Conservation (phyloP, 495 filamentous ascomycete genomes). For the Podospora conica region DNA sequence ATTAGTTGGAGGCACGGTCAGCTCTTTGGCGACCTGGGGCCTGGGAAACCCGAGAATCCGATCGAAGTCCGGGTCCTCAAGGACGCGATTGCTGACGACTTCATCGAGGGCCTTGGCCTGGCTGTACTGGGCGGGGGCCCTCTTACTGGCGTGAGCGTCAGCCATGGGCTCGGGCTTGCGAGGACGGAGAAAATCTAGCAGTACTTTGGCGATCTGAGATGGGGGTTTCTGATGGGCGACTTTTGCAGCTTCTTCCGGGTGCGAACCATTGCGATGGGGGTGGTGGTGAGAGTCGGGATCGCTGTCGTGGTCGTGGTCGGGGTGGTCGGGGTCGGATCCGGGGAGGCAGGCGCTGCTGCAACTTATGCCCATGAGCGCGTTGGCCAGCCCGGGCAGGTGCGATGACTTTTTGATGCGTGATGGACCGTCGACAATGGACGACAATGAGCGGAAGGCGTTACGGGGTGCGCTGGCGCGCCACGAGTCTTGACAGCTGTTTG, state of each 20-base stretch:
- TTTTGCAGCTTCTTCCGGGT: constrained; percentile 9
- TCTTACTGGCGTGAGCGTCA: constrained; percentile 11
- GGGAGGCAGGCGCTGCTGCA: constrained; percentile 11
- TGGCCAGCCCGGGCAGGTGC: neutral
- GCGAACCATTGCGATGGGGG: neutral
- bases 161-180: constrained; percentile 9
- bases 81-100: constrained; percentile 1
- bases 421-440: neutral
- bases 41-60: neutral
- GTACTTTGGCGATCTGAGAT: constrained; percentile 5
- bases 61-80: neutral
- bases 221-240: constrained; percentile 10
- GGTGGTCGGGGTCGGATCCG: too few species aligned
- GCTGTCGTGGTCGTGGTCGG: constrained; percentile 10
- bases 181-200: constrained; percentile 4
- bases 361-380: constrained; percentile 12
- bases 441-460: neutral
- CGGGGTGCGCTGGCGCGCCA: neutral
- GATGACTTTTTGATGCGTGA: neutral
- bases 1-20: neutral
- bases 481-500: neutral
- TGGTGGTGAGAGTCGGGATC: too few species aligned
- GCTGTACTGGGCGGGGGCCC: constrained; percentile 11
- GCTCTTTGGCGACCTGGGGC: neutral
- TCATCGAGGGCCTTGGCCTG: constrained; percentile 5